Evolutionary conservation across 2,329 filamentous ascomycete genomes (phyloP).

Genomic region (Colletotrichum lindemuthianum): DNA sequence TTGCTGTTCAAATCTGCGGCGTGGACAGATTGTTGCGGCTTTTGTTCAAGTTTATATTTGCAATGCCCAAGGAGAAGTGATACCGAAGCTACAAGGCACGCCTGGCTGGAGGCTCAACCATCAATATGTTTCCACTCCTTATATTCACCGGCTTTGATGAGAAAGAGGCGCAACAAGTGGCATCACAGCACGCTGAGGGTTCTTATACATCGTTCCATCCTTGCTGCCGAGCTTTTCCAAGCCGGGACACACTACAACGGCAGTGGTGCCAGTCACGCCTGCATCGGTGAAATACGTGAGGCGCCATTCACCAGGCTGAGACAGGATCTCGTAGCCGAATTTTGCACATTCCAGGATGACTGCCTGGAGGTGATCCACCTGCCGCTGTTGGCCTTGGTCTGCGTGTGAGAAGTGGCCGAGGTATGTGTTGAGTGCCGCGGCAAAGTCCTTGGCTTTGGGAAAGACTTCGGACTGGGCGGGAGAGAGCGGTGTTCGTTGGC

Average conservation of each 20-base stretch:
- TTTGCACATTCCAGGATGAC: conserved; percentile 52
- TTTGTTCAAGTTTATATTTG: too few species aligned
- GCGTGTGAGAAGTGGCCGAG: conserved; percentile 46
- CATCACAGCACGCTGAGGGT: conserved; percentile 39
- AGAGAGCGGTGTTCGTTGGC: conserved; percentile 47
- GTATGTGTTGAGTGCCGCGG: conserved; percentile 46
- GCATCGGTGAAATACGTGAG: conserved; percentile 41
- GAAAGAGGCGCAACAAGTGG: conserved; percentile 34
- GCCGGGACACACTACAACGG: conserved; percentile 43
- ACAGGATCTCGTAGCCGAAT: conserved; percentile 54
- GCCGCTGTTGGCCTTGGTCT: conserved; percentile 43
- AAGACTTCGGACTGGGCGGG: conserved; percentile 43
- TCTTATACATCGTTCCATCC: conserved; percentile 40
- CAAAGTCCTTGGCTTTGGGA: conserved; percentile 45
- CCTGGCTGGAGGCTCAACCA: not conserved
- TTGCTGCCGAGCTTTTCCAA: conserved; percentile 42
- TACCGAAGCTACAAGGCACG: not conserved
- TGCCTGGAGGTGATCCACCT: conserved; percentile 50
- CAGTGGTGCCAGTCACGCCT: not conserved
- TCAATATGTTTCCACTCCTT: too few species aligned
- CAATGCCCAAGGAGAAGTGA: too few species aligned
- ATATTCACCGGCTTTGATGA: not conserved
- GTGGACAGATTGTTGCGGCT: too few species aligned
- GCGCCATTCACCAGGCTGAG: conserved; percentile 52
- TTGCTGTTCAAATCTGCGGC: too few species aligned